A percentile compares a stretch with the other conserved stretches of the same genome.
These are phyloP conservation scores for Ceratocystis huliohia DNA, from an alignment of 2,329 filamentous ascomycete species.

Conservation along the genomic window DNA sequence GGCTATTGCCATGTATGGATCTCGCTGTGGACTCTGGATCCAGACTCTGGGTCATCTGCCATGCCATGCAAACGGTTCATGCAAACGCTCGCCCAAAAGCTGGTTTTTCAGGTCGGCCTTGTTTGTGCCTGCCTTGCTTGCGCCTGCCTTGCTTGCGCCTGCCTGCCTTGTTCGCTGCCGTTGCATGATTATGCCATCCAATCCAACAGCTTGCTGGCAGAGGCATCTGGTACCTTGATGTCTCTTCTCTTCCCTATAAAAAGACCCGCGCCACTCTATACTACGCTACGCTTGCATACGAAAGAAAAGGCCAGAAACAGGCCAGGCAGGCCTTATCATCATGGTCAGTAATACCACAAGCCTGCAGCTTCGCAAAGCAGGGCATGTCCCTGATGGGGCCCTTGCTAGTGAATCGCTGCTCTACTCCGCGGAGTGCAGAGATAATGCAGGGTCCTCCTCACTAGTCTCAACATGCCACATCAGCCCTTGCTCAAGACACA, in stretches of 20 bases:
- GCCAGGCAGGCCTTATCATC: too few species aligned
- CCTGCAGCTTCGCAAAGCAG: not conserved
- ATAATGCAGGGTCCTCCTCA: not conserved
- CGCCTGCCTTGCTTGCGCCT: not conserved
- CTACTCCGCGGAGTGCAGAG: not conserved
- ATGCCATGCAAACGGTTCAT: not conserved
- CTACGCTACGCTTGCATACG: too few species aligned
- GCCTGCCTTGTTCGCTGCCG: not conserved
- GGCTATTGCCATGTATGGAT: too few species aligned
- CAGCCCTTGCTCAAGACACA: not conserved
- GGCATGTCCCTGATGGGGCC: not conserved
- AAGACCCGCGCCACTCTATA: not conserved
- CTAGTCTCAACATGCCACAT: constrained; percentile 6
- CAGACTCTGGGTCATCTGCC: not conserved
- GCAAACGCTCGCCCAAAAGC: not conserved
- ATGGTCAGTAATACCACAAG: not conserved
- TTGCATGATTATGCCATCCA: not conserved
- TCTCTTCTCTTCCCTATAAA: constrained; percentile 3
- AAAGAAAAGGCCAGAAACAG: too few species aligned
- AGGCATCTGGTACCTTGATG: not conserved
- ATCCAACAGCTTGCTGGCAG: not conserved
- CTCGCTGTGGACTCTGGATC: too few species aligned
- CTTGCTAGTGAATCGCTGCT: not conserved
- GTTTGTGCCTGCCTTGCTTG: not conserved
- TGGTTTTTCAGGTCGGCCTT: not conserved